phyloP scores from a whole-genome alignment of 805 yeast species.

The Wickerhamomyces canadensis region DNA sequence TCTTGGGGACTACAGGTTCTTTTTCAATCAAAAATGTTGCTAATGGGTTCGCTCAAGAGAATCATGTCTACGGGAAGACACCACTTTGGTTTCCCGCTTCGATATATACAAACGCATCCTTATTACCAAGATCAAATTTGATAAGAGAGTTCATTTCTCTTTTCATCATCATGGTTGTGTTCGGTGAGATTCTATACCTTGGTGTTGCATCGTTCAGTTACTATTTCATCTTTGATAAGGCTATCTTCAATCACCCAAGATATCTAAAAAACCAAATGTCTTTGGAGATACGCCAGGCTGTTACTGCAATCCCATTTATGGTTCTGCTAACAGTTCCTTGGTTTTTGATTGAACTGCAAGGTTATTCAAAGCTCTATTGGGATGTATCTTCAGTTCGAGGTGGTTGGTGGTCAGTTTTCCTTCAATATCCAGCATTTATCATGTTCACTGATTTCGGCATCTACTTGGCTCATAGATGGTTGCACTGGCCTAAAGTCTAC shows the following conservation, averaged over 20 bases:
- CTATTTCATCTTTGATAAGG: slow-evolving; percentile 74
- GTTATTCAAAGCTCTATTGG: slow-evolving; percentile 76
- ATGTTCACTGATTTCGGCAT: slow-evolving; percentile 93
- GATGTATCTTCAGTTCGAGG: slow-evolving; percentile 56
- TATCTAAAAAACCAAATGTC: slow-evolving; percentile 90
- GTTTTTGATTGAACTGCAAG: slow-evolving; percentile 78
- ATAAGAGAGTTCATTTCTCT: slow-evolving; percentile 68
- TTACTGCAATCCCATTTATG: slow-evolving; percentile 84
- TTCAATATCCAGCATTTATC: slow-evolving; percentile 73
- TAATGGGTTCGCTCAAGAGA: slow-evolving; percentile 19
- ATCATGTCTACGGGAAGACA: slow-evolving; percentile 53
- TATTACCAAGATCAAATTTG: slow-evolving; percentile 65
- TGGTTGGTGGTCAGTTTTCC: slow-evolving; percentile 56
- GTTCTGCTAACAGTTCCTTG: slow-evolving; percentile 84
- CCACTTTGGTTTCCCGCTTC: slow-evolving; percentile 57
- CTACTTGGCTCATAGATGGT: slow-evolving; percentile 84
- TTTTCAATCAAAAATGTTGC: slow-evolving; percentile 11
- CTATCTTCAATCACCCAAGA: slow-evolving; percentile 92
- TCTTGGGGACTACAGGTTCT: slow-evolving; percentile 5
- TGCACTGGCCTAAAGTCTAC: slow-evolving; percentile 91
- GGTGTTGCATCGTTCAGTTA: slow-evolving; percentile 74
- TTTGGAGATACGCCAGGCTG: slow-evolving; percentile 74
- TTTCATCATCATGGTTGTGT: slow-evolving; percentile 63
- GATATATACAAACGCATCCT: slow-evolving; percentile 55
- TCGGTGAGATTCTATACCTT: slow-evolving; percentile 84